Base-by-base conservation (phyloP, 1,284 basidiomycete genomes). In the Boletus sp. region DNA sequence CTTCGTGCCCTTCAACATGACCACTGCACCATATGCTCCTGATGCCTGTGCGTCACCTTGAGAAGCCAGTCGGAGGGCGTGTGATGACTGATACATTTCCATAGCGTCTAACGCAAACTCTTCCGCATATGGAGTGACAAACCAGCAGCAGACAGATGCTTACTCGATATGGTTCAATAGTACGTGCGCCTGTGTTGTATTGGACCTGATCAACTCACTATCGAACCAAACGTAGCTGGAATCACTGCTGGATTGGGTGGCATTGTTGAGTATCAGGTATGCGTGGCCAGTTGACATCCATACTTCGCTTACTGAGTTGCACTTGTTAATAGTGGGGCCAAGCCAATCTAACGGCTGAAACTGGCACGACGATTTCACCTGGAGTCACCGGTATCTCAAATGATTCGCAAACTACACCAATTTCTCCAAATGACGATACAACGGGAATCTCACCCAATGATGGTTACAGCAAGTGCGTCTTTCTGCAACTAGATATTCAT, bases 1-100 rank as follows among this genome's bases (percentile, higher is more conserved):
- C 51, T 86, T 81, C 50, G 75, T 81, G 8, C 81, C 82, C 0
- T 85, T 86, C 69, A 81, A 83, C 56, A 60, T 61, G 30, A 68
- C 74, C 13, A 64, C 69, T 41, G 70, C 74, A 12, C 73, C 76
- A 5, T 74, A 74, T 51, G 67, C 64, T n/a, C 32, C 65, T 29
- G 66, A 72, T 37, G 37, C 61, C 14, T 53, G 72, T 72, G 57
- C 43, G 59, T 56, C 40, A 35, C 47, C 46, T 42, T 29, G 35
- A 41, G 23, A 38, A 26, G 17, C 14, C 14, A 6, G 12, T 19
- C 16, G 4, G 27, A 26, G 16, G 14, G 20, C 32, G 6, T 39
- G 25, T 39, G 30, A 50, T 32, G 39, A 25, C 26, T 55, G 14
- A 47, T 37, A 30, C 19, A 14, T 41, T 44, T 17, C 2, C 16